Conservation (phyloP, 2,329 filamentous ascomycete species). For the Botrytis medusae region DNA sequence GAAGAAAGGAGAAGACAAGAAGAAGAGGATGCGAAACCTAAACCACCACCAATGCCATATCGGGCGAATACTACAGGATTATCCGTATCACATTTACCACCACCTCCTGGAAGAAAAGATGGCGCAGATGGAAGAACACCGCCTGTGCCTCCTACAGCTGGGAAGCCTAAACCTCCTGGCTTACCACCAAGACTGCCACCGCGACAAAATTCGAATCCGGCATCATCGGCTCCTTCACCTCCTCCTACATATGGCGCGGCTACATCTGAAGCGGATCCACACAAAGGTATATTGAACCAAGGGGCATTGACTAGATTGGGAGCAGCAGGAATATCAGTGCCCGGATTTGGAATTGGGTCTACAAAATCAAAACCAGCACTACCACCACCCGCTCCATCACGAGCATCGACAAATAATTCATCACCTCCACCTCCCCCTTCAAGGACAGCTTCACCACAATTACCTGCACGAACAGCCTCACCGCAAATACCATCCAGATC, state of each 20-base stretch:
- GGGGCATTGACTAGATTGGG: constrained; percentile 57
- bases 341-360: constrained; percentile 61
- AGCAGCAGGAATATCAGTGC: constrained; percentile 63
- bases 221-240: constrained; percentile 44
- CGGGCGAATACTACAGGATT: constrained; percentile 61
- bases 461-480: constrained; percentile 25
- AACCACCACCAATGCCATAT: constrained; percentile 57
- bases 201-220: constrained; percentile 42
- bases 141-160: constrained; percentile 24
- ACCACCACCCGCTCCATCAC: constrained; percentile 31
- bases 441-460: constrained; percentile 24
- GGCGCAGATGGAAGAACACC: constrained; percentile 35
- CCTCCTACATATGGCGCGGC: constrained; percentile 41
- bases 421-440: constrained; percentile 23
- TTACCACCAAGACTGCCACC: constrained; percentile 62
- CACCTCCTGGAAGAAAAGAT: constrained; percentile 53
- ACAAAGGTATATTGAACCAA: constrained; percentile 40
- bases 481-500: constrained; percentile 22
- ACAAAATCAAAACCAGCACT: constrained; percentile 40
- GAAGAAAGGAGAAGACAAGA: constrained; percentile 34
- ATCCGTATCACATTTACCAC: constrained; percentile 57
- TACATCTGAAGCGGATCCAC: constrained; percentile 35
- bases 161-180: constrained; percentile 37
- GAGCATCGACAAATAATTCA: constrained; percentile 27
- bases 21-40: constrained; percentile 34